Conservation (phyloP, 2,329 filamentous ascomycete genomes). For the Elsinoe perseae region DNA sequence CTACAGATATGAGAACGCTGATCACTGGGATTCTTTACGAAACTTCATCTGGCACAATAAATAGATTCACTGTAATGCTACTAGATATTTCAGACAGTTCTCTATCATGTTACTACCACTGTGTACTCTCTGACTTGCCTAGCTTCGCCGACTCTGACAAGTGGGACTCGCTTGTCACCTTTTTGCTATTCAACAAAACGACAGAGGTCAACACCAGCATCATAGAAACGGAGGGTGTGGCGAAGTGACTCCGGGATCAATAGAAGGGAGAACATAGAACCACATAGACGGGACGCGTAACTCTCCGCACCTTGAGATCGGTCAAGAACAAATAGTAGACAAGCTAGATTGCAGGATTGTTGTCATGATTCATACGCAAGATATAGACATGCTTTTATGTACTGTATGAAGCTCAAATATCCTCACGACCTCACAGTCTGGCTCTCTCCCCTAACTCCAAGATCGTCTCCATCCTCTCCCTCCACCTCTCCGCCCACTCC, state of each 20-base stretch:
- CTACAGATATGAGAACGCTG: conserved; percentile 64
- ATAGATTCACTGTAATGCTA: conserved; percentile 13
- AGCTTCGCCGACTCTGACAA: conserved; percentile 13
- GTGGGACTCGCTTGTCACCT: conserved; percentile 11
- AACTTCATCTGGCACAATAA: conserved; percentile 81
- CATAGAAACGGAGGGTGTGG: conserved; percentile 3
- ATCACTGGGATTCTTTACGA: conserved; percentile 78
- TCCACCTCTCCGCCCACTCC: conserved; percentile 15
- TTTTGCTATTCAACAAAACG: conserved; percentile 11
- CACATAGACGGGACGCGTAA: too few relatives aligned
- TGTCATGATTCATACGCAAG: not conserved
- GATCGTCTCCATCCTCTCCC: conserved; percentile 9
- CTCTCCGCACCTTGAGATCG: too few relatives aligned
- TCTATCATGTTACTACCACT: not conserved
- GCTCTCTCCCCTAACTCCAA: conserved; percentile 3
- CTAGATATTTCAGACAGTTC: not conserved
- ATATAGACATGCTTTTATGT: not conserved
- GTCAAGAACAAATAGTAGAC: too few relatives aligned
- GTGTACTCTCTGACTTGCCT: not conserved
- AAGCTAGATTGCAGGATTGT: not conserved
- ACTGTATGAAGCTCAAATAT: not conserved
- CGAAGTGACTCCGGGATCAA: not conserved
- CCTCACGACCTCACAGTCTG: not conserved
- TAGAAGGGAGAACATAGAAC: not conserved
- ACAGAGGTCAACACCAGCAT: conserved; percentile 10